These are phyloP conservation scores for Croton setiger DNA, from an alignment of 441 rosid species.

Conservation along the genomic window DNA sequence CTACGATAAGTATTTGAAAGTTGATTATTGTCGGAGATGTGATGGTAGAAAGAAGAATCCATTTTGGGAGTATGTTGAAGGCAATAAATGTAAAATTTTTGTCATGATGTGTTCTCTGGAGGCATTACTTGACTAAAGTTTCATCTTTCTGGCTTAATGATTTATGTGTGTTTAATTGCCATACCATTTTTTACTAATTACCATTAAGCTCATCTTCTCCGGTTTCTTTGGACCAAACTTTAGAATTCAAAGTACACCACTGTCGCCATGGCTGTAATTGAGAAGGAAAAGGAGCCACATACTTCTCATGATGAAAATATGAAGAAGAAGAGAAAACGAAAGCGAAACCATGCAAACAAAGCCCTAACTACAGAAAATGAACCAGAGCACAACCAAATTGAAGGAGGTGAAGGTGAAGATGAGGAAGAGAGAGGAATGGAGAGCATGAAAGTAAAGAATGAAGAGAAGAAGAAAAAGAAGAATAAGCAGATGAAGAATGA, in stretches of 20 bases:
- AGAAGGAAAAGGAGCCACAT: conserved; percentile 26
- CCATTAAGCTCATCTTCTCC: not conserved
- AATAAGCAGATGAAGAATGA: conserved; percentile 24
- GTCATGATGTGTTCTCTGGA: no score
- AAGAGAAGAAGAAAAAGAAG: conserved; percentile 30
- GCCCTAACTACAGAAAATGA: conserved; percentile 18
- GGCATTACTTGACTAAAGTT: no score
- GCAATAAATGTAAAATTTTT: no score
- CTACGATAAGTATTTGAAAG: no score
- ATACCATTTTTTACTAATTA: no score
- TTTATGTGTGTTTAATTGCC: no score
- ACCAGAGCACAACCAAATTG: conserved; percentile 20
- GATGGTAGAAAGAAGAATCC: no score
- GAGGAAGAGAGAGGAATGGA: conserved; percentile 12
- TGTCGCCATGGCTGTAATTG: conserved; percentile 32
- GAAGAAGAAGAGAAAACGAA: conserved; percentile 51
- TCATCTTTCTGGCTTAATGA: no score
- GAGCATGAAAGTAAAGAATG: conserved; percentile 21
- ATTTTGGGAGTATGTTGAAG: no score
- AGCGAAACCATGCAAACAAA: conserved; percentile 41
- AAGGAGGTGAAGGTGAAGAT: conserved; percentile 12
- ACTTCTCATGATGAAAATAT: conserved; percentile 20
- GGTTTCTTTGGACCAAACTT: not conserved
- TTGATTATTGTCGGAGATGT: no score
- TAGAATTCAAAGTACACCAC: no score